Base-by-base conservation (phyloP, 2,329 filamentous ascomycete species). In the Elsinoe arachidis region DNA sequence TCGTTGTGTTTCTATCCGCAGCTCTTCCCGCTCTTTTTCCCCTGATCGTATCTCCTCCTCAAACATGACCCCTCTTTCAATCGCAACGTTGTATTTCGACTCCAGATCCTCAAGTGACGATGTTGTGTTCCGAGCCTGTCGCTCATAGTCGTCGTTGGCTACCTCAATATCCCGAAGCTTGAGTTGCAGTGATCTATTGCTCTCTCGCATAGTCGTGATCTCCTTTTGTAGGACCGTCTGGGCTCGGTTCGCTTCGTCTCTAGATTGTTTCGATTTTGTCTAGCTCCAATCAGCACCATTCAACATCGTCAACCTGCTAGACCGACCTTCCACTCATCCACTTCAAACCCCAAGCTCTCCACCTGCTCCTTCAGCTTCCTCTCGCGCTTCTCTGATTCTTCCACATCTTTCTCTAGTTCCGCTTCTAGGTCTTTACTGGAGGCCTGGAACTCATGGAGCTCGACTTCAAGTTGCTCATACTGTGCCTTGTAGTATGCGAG, bases 31-130 rank as follows among this genome's bases (percentile, higher is more conserved):
- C 72, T 99, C 93, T 73, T 95, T 88, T 68, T 99, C 93, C 47
- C 90, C 89, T 44, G 83, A 81, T 73, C 87, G 92, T 67, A 97
- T 87, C 71, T 97, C 93, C 71, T 96, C 91, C 69, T 99, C 93
- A 74, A 96, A 82, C 80, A 99, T 83, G 23, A 99, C 93, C 9
- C 81, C 85, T 56, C 92, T 81, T 74, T 99, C 93, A 64, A 99
- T 95, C 3, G 91, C 84, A 58, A 95, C 83, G 70, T 96, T 97
- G 73, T 93, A 96, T 73, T 97, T 99, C 61, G 88, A 92, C 74
- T 99, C 93, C 72, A 99, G 79, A 69, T 99, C 93, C 74, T 99
- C 93, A 61, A 97, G 82, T 53, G 92, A 96, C 44, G 91, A 96
- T 35, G 90, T 91, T 26, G 92, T 96, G 72, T 96, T 93, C 65